A percentile compares a stretch with the other conserved stretches of the same genome.
Evolutionary conservation across 2,329 filamentous ascomycete genomes (phyloP).

Genomic region (Sordariomycetes sp.): DNA sequence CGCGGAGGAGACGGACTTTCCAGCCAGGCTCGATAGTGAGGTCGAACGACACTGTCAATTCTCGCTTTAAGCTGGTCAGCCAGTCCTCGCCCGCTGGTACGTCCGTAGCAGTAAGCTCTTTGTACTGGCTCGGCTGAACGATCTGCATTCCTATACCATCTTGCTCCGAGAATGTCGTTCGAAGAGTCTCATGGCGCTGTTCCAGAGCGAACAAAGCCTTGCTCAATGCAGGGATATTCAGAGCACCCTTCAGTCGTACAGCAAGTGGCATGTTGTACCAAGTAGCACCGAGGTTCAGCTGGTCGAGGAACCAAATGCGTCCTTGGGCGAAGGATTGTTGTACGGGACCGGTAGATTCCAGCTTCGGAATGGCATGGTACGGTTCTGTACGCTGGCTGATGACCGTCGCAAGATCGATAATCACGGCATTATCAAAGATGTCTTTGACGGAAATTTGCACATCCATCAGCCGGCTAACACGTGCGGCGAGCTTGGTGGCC

Average conservation of each 20-base stretch:
- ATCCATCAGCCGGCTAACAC: conserved; percentile 5
- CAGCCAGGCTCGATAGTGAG: conserved; percentile 5
- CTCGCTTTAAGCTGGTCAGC: not conserved
- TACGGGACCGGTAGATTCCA: conserved; percentile 5
- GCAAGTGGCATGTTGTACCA: conserved; percentile 12
- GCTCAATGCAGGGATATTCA: conserved; percentile 7
- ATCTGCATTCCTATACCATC: conserved; percentile 6
- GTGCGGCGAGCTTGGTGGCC: conserved; percentile 17
- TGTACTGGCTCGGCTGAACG: conserved; percentile 4
- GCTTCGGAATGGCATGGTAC: conserved; percentile 2
- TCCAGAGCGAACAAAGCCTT: conserved; percentile 8
- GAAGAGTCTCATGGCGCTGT: conserved; percentile 11
- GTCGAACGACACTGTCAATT: conserved; percentile 5
- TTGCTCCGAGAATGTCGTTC: conserved; percentile 9
- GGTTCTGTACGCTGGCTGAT: no score
- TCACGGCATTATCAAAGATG: conserved; percentile 3
- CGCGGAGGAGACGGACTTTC: conserved; percentile 4
- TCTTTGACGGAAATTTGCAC: conserved; percentile 5
- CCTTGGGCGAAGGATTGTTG: conserved; percentile 13
- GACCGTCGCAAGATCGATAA: not conserved
- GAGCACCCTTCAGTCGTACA: conserved; percentile 6
- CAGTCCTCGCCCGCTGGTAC: conserved; percentile 1
- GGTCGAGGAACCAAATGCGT: conserved; percentile 13
- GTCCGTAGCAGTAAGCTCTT: conserved; percentile 2
- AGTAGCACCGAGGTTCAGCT: conserved; percentile 8